Base-by-base conservation (phyloP, 2,329 filamentous ascomycete genomes). In the Cucurbitaria berberidis region DNA sequence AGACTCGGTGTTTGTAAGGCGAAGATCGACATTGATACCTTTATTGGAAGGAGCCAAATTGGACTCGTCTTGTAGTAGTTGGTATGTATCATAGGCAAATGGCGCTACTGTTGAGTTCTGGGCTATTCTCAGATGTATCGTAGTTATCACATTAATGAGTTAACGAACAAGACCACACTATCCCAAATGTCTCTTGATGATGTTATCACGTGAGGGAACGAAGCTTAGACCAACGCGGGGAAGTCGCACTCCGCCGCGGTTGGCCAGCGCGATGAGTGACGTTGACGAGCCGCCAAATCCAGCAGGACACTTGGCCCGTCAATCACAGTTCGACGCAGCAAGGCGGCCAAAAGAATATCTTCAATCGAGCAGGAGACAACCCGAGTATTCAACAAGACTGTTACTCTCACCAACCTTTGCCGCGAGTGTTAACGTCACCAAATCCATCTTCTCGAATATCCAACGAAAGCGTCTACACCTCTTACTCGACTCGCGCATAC, bases 151-250 rank as follows among this genome's bases (percentile, higher is more conserved):
- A 16, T 32, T 26, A 21, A 38, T 30, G 47, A 54, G 10, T 4
- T 38, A 5, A 21, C 19, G 34, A 36, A 4, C 7, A 7, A n/a
- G 11, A 36, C 8, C 13, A 4, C 4, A 3, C 8, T 18, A 7
- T n/a, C n/a, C 34, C 11, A n/a, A 18, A 8, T 8, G n/a, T 18
- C 7, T 16, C 7, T 16, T n/a, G n/a, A n/a, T n/a, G n/a, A n/a
- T n/a, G n/a, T n/a, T n/a, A 15, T 6, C 15, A 21, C 3, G 36
- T 22, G 21, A 15, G 11, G 15, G 36, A 24, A 22, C 5, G 40
- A 34, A 55, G 56, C 51, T 54, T 53, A 52, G 57, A 41, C 51
- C 45, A 48, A 3, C 42, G 60, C 49, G 55, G 57, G 57, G 51
- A 29, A 21, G 36, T 39, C 26, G 50, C 54, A 57, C 51, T 41